phyloP scores from a whole-genome alignment of 2,329 filamentous ascomycete species.

The Fusarium coicis region DNA sequence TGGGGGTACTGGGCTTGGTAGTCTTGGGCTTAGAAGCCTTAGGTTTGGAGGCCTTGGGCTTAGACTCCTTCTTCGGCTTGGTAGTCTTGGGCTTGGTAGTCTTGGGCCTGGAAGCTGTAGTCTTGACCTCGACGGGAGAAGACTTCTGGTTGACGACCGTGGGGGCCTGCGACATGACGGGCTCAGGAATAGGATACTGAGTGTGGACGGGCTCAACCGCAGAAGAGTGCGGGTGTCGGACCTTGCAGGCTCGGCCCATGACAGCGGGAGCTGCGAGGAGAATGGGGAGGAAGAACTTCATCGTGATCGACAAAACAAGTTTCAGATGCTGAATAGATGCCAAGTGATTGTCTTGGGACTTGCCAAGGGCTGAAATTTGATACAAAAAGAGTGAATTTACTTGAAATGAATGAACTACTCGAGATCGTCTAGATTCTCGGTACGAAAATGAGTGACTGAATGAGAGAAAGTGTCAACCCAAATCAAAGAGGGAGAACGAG shows the following conservation, averaged over 20 bases:
- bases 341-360: slow-evolving; percentile 21
- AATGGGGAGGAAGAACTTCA: slow-evolving; percentile 43
- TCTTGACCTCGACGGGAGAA: slow-evolving; percentile 1
- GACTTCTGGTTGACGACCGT: background rate
- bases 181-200: slow-evolving; percentile 3
- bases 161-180: background rate
- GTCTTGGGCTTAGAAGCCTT: background rate
- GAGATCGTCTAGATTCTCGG: background rate
- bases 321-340: background rate
- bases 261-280: slow-evolving; percentile 42
- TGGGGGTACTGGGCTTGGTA: background rate
- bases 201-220: slow-evolving; percentile 6
- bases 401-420: slow-evolving; percentile 28
- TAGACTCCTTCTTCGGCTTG: background rate
- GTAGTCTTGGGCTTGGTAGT: background rate
- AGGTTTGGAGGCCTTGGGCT: background rate
- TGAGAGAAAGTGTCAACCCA: slow-evolving; percentile 2
- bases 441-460: slow-evolving; percentile 25
- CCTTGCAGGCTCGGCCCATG: slow-evolving; percentile 42
- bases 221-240: slow-evolving; percentile 20
- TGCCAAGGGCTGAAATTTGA: slow-evolving; percentile 20
- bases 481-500: background rate
- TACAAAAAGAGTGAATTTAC: slow-evolving; percentile 10
- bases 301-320: slow-evolving; percentile 27
- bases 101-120: background rate